Evolutionary conservation across 148 eudicot genomes (phyloP), one percentile per base, ranked within the genome.

Genomic region (Camellia sinensis): DNA sequence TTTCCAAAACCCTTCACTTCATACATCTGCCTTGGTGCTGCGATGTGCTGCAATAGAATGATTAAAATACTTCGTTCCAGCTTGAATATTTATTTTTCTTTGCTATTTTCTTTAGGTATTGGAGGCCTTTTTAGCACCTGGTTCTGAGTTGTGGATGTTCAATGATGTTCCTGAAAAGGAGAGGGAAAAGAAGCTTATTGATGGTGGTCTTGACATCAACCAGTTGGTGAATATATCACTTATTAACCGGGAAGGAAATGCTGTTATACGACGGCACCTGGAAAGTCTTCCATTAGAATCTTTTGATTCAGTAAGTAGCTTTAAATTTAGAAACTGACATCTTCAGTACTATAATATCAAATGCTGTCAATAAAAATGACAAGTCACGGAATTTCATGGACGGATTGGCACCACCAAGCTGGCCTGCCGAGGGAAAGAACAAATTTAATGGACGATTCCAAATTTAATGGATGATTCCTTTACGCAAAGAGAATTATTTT

Each of bases 131-230:
- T 80, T 89, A 78, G 91, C 91, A 64, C 86, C 65, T 75, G 85
- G 85, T 45, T 89, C 91, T 8, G 91, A 89, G 87, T 79, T 89
- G 67, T 89, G 91, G 91, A 85, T 89, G 91, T 87, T 89, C 83
- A 89, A 89, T 80, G 91, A 89, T 12, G 91, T 89, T 72, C 79
- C 82, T 19, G 91, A 89, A 83, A 80, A 73, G 46, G 88, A 87
- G 62, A 89, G 91, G 67, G 87, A 89, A 46, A 87, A 74, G 80
- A 89, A 89, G 88, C 89, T 89, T 52, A 87, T 77, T 53, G 89
- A 89, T 82, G 91, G 91, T 81, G 91, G 91, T 73, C 88, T 89
- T 46, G 89, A 89, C 76, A 80, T 78, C 3, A 65, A 80, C 17
- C 78, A 88, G 56, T 74, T 89, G 87, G 45, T 73, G 29, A 87